These are phyloP conservation scores for Trichoderma sp. DNA, from an alignment of 2,329 filamentous ascomycete genomes.

Conservation along the genomic window DNA sequence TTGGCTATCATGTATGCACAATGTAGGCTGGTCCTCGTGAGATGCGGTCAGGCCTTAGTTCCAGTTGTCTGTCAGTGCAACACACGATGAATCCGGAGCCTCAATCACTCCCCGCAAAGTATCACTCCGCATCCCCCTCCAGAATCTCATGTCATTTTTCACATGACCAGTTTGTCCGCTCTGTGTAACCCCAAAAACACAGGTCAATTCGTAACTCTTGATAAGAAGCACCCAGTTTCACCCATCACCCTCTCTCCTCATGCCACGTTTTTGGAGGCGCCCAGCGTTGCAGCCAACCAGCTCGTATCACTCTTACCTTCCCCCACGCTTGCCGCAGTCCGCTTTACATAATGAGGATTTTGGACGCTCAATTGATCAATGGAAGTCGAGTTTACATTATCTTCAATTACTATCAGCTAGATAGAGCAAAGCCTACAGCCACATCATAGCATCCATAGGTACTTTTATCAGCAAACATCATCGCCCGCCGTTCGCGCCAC, in stretches of 20 bases:
- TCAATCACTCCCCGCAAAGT: background rate
- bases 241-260: background rate
- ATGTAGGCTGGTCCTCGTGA: background rate
- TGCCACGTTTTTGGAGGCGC: conserved; percentile 3
- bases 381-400: background rate
- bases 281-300: background rate
- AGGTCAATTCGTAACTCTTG: background rate
- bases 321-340: background rate
- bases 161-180: background rate
- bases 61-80: background rate
- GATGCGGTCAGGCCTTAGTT: background rate
- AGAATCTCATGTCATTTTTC: background rate
- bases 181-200: background rate
- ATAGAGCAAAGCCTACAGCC: background rate
- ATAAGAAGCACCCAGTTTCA: background rate
- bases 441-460: background rate
- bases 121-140: background rate
- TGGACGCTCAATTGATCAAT: background rate
- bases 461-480: background rate
- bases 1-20: background rate
- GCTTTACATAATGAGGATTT: background rate
- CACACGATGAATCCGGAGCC: background rate
- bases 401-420: background rate
- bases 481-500: background rate
- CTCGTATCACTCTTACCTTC: background rate